These are phyloP conservation scores for Chamaenerion angustifolium DNA, from an alignment of 345 rosid genomes.

Conservation along the genomic window DNA sequence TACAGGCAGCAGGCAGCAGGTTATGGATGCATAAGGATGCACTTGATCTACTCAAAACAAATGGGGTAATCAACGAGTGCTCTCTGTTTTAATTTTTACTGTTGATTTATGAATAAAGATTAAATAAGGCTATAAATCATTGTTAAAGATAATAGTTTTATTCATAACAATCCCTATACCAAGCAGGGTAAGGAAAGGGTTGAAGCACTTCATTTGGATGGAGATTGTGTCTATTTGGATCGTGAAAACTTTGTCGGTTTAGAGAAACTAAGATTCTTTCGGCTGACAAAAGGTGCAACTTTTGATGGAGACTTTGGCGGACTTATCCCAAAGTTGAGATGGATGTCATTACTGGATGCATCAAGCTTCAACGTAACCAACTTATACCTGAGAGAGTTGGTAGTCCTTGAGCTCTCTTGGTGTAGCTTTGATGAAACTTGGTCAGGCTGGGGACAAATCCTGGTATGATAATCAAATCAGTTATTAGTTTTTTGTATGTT, in stretches of 20 bases:
- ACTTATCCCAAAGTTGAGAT: conserved; percentile 8
- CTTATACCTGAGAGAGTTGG: neutral
- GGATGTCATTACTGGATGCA: conserved; percentile 8
- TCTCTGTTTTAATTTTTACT: too few species aligned
- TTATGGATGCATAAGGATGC: conserved; percentile 15
- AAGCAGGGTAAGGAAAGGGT: conserved; percentile 17
- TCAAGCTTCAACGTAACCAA: neutral
- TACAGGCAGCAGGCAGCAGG: conserved; percentile 11
- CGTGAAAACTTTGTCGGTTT: conserved; percentile 9
- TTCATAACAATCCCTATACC: too few species aligned
- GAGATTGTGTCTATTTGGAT: neutral
- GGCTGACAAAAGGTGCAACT: neutral
- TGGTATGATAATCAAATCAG: neutral
- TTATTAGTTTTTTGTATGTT: too few species aligned
- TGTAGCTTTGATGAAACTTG: neutral
- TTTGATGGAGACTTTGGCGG: conserved; percentile 3
- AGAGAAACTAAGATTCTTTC: conserved; percentile 11
- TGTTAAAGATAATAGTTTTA: too few species aligned
- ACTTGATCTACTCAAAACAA: conserved; percentile 1
- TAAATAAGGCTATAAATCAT: too few species aligned
- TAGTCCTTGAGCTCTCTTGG: neutral
- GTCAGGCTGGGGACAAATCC: conserved; percentile 1
- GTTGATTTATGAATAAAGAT: too few species aligned
- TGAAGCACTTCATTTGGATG: conserved; percentile 9
- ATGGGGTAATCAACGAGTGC: neutral